Conservation (phyloP, 2,329 filamentous ascomycete species). For the Venturia pyrina region DNA sequence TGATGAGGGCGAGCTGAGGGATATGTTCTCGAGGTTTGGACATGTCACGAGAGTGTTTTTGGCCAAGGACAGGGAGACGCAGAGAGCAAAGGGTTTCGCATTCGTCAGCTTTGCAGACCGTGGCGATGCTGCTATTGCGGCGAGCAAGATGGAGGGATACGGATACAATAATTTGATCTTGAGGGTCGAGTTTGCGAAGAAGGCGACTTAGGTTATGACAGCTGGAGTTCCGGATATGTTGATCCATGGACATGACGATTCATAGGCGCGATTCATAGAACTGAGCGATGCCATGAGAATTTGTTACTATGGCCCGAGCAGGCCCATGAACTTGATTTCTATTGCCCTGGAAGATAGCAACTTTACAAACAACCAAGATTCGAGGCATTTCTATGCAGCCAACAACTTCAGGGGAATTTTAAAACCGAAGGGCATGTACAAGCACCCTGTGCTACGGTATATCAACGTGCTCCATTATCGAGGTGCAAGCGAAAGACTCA, state of each 20-base stretch:
- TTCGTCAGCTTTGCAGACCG: conserved; percentile 96
- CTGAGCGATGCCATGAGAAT: not conserved
- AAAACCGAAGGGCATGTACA: too few species aligned
- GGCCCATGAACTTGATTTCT: not conserved
- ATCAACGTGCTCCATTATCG: not conserved
- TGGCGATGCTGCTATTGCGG: conserved; percentile 80
- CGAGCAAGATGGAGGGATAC: conserved; percentile 96
- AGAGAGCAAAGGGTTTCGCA: conserved; percentile 93
- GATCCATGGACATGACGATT: not conserved
- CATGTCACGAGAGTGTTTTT: conserved; percentile 95
- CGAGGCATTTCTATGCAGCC: not conserved
- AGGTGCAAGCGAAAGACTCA: not conserved
- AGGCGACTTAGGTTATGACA: conserved; percentile 24
- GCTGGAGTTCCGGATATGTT: not conserved
- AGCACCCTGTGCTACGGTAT: not conserved
- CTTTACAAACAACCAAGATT: not conserved
- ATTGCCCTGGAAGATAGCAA: not conserved
- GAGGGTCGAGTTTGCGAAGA: conserved; percentile 78
- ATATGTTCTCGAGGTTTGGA: conserved; percentile 97
- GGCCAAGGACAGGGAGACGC: conserved; percentile 94
- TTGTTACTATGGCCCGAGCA: not conserved
- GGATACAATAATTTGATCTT: conserved; percentile 83
- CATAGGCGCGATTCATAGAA: not conserved
- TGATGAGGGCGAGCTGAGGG: conserved; percentile 87
- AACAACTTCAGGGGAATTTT: not conserved